Evolutionary conservation across 2,329 filamentous ascomycete genomes (phyloP), one percentile per base, ranked within the genome.

Genomic region (Cercospora berteroae): DNA sequence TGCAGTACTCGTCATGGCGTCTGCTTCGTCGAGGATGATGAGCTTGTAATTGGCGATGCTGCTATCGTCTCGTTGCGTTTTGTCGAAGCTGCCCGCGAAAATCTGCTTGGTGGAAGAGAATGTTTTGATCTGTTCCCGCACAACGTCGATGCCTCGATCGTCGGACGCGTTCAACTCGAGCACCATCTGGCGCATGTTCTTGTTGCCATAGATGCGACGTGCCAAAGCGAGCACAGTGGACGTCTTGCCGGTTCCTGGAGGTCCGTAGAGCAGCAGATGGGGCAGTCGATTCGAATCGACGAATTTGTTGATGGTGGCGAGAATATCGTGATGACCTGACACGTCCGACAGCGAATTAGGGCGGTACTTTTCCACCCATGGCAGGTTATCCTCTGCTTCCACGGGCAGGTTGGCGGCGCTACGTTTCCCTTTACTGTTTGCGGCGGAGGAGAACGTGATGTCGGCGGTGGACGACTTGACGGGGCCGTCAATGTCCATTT

Each of bases 81-180:
- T 78, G 71, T 77, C 75, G 70, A 78, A 78, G 5, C 81, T 81
- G 5, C 82, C 80, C 12, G 80, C 78, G 82, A 99, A 99, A 75
- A 99, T 99, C 78, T 99, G 95, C 80, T 96, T 97, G 7, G 95
- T 99, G 74, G 92, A 96, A 48, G 93, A 94, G 81, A 99, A 99
- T 0, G 95, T 99, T 85, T 98, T 99, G 87, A 99, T 99, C 81
- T 99, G 95, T 82, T 99, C 95, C 33, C 94, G 88, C 65, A 99
- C 95, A 2, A 99, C 95, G 72, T 99, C 95, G 79, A 99, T 99
- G 76, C 95, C 95, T 80, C 95, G 87, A 79, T 99, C 95, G 78
- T 99, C 95, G 59, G 93, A 97, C 48, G 95, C 95, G 79, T 99
- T 99, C 72, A 99, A 87, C 81, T 99, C 95, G 36, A 99, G 87